These are phyloP conservation scores for Lanmaoa rubissima DNA, from an alignment of 768 basidiomycete genomes.

Conservation along the genomic window DNA sequence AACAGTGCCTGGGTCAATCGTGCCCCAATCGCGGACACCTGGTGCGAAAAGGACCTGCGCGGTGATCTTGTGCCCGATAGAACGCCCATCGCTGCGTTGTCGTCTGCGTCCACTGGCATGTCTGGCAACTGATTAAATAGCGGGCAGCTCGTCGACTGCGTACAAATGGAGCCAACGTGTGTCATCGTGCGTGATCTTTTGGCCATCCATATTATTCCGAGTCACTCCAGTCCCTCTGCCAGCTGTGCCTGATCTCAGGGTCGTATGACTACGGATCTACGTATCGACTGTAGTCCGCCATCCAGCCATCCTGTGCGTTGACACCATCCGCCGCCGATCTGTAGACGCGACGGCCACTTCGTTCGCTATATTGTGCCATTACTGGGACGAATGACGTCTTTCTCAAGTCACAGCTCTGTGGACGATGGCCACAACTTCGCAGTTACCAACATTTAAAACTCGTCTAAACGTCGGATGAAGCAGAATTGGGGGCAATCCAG, in stretches of 20 bases:
- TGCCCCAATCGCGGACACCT: slow-evolving; percentile 20
- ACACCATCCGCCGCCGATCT: too few relatives aligned
- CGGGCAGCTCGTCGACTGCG: not conserved
- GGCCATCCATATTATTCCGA: not conserved
- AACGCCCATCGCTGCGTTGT: slow-evolving; percentile 6
- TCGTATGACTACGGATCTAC: not conserved
- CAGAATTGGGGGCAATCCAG: too few relatives aligned
- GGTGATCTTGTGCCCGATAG: slow-evolving; percentile 3
- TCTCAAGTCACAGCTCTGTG: too few relatives aligned
- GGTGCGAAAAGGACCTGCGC: slow-evolving; percentile 14
- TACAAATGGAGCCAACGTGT: slow-evolving; percentile 14
- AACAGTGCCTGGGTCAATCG: slow-evolving; percentile 15
- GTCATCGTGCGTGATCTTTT: slow-evolving; percentile 9
- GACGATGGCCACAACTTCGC: too few relatives aligned
- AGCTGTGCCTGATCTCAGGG: slow-evolving; percentile 7
- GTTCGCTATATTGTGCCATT: too few relatives aligned
- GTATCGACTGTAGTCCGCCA: too few relatives aligned
- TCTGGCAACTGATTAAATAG: slow-evolving; percentile 10
- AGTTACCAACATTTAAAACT: too few relatives aligned
- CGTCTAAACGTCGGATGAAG: too few relatives aligned
- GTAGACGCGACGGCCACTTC: too few relatives aligned
- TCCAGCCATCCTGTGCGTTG: too few relatives aligned
- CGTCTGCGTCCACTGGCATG: not conserved
- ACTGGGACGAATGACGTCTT: too few relatives aligned
- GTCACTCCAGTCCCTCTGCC: not conserved